Base-by-base conservation (phyloP, 257 asterid genomes). In the Jaltomata sinuosa region DNA sequence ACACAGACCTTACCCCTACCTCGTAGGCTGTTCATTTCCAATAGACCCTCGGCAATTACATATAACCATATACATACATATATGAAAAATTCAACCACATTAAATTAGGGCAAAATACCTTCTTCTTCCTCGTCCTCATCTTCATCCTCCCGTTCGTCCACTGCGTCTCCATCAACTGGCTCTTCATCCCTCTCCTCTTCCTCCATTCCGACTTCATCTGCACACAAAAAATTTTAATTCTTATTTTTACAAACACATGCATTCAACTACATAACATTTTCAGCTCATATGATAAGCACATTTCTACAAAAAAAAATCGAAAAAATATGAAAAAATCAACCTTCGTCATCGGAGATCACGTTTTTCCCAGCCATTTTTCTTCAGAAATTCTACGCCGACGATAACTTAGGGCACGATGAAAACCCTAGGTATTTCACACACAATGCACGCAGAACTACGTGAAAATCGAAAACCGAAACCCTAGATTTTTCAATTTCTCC, bases 91-190 rank as follows among this genome's bases (percentile, higher is more conserved):
- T 76, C 81, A 27, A 77, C 16, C 82, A 49, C 29, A 77, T 74
- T 14, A 12, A 29, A 76, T 16, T 55, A 1, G 14, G 25, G 22
- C 25, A 62, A 83, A 31, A 21, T 88, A 94, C 98, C 98, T 34
- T 94, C 98, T 22, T 95, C 99, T 82, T 95, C 98, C 19, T 90
- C 93, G n/a, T 94, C 98, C 3, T 94, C 98, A 0, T 95, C 98
- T 3, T 92, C 97, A 12, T 90, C 94, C 36, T 87, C 93, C 3
- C 89, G 91, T 12, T 89, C 92, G 42, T 85, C 93, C 8, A 67
- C 87, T 65, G 62, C 88, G 52, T 89, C 93, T 52, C 93, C 98
- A 29, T 86, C 92, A 47, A 69, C 89, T 6, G 87, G 87, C 85
- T 92, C 98, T 50, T 91, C 97, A 2, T 91, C 95, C 81, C 95